phyloP scores from a whole-genome alignment of 108 stramenopile species.

The Poteriospumella lacustris region DNA sequence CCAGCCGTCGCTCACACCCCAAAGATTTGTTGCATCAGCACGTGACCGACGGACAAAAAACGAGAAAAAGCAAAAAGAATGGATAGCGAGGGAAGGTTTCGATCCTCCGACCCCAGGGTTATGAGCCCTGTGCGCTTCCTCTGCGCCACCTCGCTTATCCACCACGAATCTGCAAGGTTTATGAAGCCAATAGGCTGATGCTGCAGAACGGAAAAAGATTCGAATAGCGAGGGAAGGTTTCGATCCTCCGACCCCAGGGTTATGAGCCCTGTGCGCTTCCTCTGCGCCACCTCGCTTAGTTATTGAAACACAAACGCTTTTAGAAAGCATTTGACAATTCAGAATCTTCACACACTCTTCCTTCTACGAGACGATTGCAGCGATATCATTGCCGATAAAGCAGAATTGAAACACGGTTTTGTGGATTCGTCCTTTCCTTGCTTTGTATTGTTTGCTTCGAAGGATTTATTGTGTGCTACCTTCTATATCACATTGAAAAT shows the following conservation, averaged over 20 bases:
- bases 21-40: too few species aligned
- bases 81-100: conserved; percentile 57
- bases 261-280: conserved; percentile 90
- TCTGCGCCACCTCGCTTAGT: conserved; percentile 79
- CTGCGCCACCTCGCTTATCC: conserved; percentile 78
- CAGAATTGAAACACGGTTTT: background rate
- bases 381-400: background rate
- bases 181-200: too few species aligned
- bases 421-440: background rate
- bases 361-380: background rate
- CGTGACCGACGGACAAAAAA: too few species aligned
- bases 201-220: background rate
- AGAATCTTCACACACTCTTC: background rate
- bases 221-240: conserved; percentile 53
- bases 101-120: conserved; percentile 87
- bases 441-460: background rate
- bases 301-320: too few species aligned
- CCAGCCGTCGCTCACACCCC: too few species aligned
- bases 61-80: background rate
- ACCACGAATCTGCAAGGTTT: too few species aligned
- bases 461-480: background rate
- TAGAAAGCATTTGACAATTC: background rate
- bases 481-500: too few species aligned
- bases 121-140: conserved; percentile 90
- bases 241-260: conserved; percentile 87